Conservation (phyloP, 2,329 filamentous ascomycete species). For the Pestalotiopsis sp. region DNA sequence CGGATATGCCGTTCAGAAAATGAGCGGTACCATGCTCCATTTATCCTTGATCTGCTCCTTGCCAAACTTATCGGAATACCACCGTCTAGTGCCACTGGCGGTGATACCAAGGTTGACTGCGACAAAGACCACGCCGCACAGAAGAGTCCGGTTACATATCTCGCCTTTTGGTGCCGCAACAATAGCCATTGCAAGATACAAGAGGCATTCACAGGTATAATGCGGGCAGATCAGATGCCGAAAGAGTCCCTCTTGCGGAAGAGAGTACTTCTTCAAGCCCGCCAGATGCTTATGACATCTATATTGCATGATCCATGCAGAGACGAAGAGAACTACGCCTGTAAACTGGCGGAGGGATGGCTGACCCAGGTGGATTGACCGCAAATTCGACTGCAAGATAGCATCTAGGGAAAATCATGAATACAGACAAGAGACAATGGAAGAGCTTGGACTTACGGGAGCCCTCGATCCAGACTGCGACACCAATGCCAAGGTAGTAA, state of each 20-base stretch:
- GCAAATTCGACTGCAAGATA: conserved; percentile 28
- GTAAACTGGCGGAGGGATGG: conserved; percentile 53
- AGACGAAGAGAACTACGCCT: conserved; percentile 65
- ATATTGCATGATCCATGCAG: conserved; percentile 75
- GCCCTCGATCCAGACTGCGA: conserved; percentile 86
- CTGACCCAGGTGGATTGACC: conserved; percentile 29
- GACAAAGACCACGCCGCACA: conserved; percentile 74
- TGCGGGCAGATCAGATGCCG: conserved; percentile 78
- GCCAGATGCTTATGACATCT: conserved; percentile 72
- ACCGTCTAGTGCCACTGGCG: conserved; percentile 74
- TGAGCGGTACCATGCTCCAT: conserved; percentile 77
- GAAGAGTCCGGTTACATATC: conserved; percentile 72
- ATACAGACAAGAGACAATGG: neutral
- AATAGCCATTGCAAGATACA: conserved; percentile 80
- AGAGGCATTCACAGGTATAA: conserved; percentile 84
- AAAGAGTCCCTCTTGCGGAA: conserved; percentile 77
- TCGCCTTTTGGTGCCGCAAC: conserved; percentile 70
- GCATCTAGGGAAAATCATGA: conserved; percentile 10
- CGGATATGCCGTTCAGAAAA: conserved; percentile 50
- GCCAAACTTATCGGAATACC: conserved; percentile 81
- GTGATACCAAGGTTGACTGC: conserved; percentile 80
- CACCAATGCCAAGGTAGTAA: conserved; percentile 75
- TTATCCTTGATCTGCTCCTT: conserved; percentile 60
- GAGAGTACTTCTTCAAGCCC: conserved; percentile 77
- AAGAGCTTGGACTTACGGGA: conserved; percentile 55